A percentile compares a stretch with the other conserved stretches of the same genome.
These are phyloP conservation scores for Penicillium thymicola DNA, from an alignment of 2,329 filamentous ascomycete genomes.

Conservation along the genomic window DNA sequence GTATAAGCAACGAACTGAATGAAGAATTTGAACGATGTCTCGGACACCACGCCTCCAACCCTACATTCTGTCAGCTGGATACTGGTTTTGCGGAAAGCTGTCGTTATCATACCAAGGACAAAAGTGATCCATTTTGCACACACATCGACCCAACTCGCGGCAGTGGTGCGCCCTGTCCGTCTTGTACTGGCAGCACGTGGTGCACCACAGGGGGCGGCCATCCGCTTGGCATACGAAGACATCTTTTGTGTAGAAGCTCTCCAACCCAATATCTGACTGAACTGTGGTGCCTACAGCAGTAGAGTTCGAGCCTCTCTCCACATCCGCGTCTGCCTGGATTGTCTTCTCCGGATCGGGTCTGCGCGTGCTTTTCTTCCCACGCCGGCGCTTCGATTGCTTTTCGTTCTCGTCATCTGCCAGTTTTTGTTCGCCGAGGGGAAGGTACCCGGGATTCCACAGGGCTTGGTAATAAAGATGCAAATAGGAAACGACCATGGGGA, in stretches of 20 bases:
- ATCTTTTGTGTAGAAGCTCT: slow-evolving; percentile 76
- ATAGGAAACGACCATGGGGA: slow-evolving; percentile 66
- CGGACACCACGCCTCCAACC: slow-evolving; percentile 90
- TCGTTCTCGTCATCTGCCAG: slow-evolving; percentile 24
- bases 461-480: slow-evolving; percentile 68
- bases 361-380: slow-evolving; percentile 23
- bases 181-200: slow-evolving; percentile 80
- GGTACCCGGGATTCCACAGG: slow-evolving; percentile 67
- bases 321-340: slow-evolving; percentile 20
- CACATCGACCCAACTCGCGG: slow-evolving; percentile 74
- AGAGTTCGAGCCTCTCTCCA: slow-evolving; percentile 27
- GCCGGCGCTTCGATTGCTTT: slow-evolving; percentile 17
- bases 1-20: slow-evolving; percentile 79
- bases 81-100: not conserved
- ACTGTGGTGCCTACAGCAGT: slow-evolving; percentile 25
- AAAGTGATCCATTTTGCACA: slow-evolving; percentile 90
- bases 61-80: slow-evolving; percentile 36
- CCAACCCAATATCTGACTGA: slow-evolving; percentile 63
- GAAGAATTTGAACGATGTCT: slow-evolving; percentile 88
- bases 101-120: slow-evolving; percentile 66
- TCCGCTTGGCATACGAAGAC: slow-evolving; percentile 80
- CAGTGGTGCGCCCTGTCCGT: slow-evolving; percentile 85
- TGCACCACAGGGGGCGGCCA: slow-evolving; percentile 84
- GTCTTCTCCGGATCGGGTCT: slow-evolving; percentile 26
- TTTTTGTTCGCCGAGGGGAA: slow-evolving; percentile 59